Evolutionary conservation across 768 basidiomycete genomes (phyloP).

Genomic region (Crepidotus variabilis): DNA sequence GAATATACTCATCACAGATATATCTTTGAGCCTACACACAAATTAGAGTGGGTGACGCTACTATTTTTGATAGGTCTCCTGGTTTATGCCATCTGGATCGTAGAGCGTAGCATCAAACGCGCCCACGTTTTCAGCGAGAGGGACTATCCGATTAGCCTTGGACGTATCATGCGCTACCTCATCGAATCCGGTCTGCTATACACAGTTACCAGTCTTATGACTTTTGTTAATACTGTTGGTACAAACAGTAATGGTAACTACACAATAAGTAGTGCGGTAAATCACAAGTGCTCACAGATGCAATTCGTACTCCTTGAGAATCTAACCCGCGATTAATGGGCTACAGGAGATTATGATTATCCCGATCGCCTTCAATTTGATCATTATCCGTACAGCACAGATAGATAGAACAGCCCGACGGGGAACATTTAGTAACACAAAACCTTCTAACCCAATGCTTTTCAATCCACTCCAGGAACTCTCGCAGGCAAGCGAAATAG

Average conservation of each 20-base stretch:
- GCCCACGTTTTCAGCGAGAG: background rate
- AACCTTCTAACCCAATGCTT: background rate
- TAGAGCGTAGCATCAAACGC: slow-evolving; percentile 3
- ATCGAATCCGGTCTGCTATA: slow-evolving; percentile 27
- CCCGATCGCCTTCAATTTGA: slow-evolving; percentile 26
- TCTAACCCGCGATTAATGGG: background rate
- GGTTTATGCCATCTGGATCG: slow-evolving; percentile 8
- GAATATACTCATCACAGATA: slow-evolving; percentile 14
- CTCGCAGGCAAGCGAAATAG: background rate
- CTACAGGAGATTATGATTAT: slow-evolving; percentile 17
- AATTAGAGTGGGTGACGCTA: background rate
- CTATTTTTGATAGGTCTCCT: slow-evolving; percentile 6
- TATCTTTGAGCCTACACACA: background rate
- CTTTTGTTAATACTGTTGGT: slow-evolving; percentile 16
- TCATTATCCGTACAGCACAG: slow-evolving; percentile 19
- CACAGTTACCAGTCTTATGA: slow-evolving; percentile 14
- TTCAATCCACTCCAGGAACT: background rate
- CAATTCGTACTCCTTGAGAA: background rate
- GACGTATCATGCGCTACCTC: slow-evolving; percentile 21
- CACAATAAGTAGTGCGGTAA: slow-evolving; percentile 20
- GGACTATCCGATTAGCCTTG: background rate
- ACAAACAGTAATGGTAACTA: slow-evolving; percentile 20
- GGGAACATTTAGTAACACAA: background rate
- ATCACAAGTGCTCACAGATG: background rate
- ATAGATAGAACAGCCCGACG: background rate